Evolutionary conservation across 257 asterid genomes (phyloP).

Genomic region (Buddleja alternifolia): DNA sequence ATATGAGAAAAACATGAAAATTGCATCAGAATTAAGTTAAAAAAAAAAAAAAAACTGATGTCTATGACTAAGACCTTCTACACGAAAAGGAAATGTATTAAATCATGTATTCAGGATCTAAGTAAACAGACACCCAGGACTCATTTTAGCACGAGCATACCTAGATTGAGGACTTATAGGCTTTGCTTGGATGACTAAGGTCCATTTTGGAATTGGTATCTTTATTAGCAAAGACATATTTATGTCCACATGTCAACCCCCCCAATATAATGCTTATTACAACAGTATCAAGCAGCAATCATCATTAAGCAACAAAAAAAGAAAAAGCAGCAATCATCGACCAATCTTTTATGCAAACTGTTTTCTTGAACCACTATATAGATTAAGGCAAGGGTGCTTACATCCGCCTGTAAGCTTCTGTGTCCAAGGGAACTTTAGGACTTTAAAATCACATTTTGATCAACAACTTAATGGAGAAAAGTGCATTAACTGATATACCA

Average conservation of each 20-base stretch:
- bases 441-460: no score
- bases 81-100: constrained; percentile 9
- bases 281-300: no score
- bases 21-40: not conserved
- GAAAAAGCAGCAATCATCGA: no score
- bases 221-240: not conserved
- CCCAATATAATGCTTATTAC: not conserved
- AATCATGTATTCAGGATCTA: not conserved
- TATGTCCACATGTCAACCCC: not conserved
- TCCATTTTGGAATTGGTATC: not conserved
- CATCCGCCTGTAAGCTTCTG: no score
- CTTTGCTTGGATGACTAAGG: not conserved
- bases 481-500: no score
- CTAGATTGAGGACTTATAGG: not conserved
- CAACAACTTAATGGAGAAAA: no score
- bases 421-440: no score
- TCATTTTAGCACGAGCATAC: constrained; percentile 1
- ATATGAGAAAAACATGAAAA: not conserved
- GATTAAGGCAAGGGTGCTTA: no score
- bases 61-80: not conserved
- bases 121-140: not conserved
- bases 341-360: no score
- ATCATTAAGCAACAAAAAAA: no score
- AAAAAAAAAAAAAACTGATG: not conserved
- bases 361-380: no score